Conservation (phyloP, 345 rosid genomes). For the Gossypium raimondii region DNA sequence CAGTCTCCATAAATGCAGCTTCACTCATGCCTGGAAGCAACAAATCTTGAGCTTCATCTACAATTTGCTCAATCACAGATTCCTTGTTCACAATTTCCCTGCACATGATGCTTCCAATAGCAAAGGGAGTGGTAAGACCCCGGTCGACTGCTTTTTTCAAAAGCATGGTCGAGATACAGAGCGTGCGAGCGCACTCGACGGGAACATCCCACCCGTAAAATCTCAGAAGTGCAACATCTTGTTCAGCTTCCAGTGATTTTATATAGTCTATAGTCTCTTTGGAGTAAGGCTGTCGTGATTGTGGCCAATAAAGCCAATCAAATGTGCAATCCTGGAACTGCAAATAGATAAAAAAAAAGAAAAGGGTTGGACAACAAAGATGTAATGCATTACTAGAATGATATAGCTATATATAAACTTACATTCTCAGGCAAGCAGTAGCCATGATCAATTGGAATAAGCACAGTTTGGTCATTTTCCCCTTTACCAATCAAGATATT, state of each 20-base stretch:
- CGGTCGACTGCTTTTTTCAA: constrained; percentile 72
- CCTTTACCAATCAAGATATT: constrained; percentile 61
- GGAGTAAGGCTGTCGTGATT: constrained; percentile 65
- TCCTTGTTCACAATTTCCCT: constrained; percentile 65
- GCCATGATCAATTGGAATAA: constrained; percentile 94
- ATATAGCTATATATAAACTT: constrained; percentile 28
- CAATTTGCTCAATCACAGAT: constrained; percentile 68
- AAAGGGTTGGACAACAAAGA: too few species aligned
- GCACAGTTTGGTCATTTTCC: constrained; percentile 49
- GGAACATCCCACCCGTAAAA: constrained; percentile 69
- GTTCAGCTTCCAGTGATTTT: constrained; percentile 61
- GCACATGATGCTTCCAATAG: constrained; percentile 84
- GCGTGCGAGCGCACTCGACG: constrained; percentile 48
- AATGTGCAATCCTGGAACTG: constrained; percentile 98
- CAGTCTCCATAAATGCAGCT: constrained; percentile 55
- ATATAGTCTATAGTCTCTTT: constrained; percentile 52
- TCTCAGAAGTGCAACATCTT: constrained; percentile 64
- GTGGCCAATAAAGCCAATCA: constrained; percentile 99
- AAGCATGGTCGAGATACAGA: constrained; percentile 81
- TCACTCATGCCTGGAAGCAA: constrained; percentile 61
- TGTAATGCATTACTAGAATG: not conserved
- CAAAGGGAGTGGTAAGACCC: constrained; percentile 60
- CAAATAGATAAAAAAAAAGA: not conserved
- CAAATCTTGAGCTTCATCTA: constrained; percentile 58
- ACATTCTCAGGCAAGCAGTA: constrained; percentile 87